Evolutionary conservation across 2,329 filamentous ascomycete genomes (phyloP), one percentile per base, ranked within the genome.

Genomic region (Ceratocystis colombiana): DNA sequence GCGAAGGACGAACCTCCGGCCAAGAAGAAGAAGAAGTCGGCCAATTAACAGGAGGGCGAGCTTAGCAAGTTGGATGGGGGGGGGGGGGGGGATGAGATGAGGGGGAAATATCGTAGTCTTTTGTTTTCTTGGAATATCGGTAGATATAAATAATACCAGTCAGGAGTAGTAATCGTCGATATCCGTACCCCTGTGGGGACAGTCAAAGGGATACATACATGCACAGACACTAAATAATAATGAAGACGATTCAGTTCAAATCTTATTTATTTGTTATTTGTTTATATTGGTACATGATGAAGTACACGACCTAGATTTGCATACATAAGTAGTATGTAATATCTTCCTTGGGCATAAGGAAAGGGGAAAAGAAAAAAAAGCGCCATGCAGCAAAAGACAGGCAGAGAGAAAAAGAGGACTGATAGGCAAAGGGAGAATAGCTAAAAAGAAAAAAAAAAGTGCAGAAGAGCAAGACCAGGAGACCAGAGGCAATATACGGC

Each of bases 21-120:
- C 5, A 80, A 79, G 73, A 82, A 81, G 77, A 82, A 81, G 75
- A 82, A 81, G 75, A 77, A 75, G 73, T 75, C 33, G 73, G 69
- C 64, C 75, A 67, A 69, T 44, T 61, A 64, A 62, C 66, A 33
- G 5, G 25, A 41, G 37, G 37, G 12, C 37, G 10, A 41, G 28
- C 20, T 17, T 15, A n/a, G 17, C 0, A 46, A 57, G 48, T 45
- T 22, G 30, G 57, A 59, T 46, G 7, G 7, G 33, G 20, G 20
- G 64, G 20, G 66, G 68, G 57, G 65, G 64, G 68, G 66, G 45
- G 65, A 68, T 69, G 68, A 59, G 55, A 12, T 3, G 59, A 33
- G 4, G 30, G 4, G 30, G 17, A 20, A 66, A 65, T 67, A 65
- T 64, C 15, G 45, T 55, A 28, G 20, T 61, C 7, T n/a, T 15